A percentile compares a stretch with the other conserved stretches of the same genome.
These are phyloP conservation scores for Leishmania gerbilli DNA, from an alignment of 208 protist species.

Conservation along the genomic window DNA sequence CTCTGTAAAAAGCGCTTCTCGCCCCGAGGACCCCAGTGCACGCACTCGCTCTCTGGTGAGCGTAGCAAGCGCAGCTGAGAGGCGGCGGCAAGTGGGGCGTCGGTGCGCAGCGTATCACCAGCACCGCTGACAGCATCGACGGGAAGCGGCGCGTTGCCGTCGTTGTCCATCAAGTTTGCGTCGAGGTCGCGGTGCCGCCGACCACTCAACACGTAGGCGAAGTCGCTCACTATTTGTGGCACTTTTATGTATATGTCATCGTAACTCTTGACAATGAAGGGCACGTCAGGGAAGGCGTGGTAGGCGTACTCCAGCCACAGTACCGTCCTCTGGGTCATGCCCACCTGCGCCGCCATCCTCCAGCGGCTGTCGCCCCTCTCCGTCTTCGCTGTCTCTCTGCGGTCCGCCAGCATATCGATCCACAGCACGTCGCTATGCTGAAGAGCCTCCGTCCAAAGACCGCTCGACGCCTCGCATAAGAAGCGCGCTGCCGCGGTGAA, in stretches of 20 bases:
- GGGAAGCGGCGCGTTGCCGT: not conserved
- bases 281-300: slow-evolving; percentile 27
- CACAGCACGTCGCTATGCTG: slow-evolving; percentile 29
- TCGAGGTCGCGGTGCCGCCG: not conserved
- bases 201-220: slow-evolving; percentile 13
- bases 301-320: slow-evolving; percentile 44
- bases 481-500: slow-evolving; percentile 18
- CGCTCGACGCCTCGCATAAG: slow-evolving; percentile 27
- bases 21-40: slow-evolving; percentile 27
- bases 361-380: slow-evolving; percentile 21
- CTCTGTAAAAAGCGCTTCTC: slow-evolving; percentile 20
- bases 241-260: slow-evolving; percentile 45
- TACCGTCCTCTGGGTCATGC: slow-evolving; percentile 44
- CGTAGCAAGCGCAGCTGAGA: not conserved
- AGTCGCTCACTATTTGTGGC: slow-evolving; percentile 42
- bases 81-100: not conserved
- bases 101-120: not conserved
- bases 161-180: too few species aligned
- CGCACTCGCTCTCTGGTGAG: slow-evolving; percentile 9
- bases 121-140: not conserved
- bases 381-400: slow-evolving; percentile 11
- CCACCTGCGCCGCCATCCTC: slow-evolving; percentile 33
- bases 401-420: slow-evolving; percentile 38
- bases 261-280: slow-evolving; percentile 42
- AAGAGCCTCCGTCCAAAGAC: slow-evolving; percentile 32